Conservation (phyloP, 2,329 filamentous ascomycete species). For the Xylariaceae sp. region DNA sequence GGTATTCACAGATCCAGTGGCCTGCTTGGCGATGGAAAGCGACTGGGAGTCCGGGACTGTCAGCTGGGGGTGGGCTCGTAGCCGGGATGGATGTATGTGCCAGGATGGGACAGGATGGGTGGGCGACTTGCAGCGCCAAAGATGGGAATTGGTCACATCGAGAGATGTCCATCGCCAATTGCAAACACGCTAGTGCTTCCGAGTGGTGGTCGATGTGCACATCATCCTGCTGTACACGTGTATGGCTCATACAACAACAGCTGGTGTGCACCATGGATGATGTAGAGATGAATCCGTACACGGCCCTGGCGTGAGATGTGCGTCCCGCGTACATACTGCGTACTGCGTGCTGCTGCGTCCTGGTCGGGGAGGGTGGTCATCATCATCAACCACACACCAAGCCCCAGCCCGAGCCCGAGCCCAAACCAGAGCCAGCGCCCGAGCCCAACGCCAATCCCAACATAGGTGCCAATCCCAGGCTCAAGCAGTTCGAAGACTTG, state of each 20-base stretch:
- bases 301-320: too few species aligned
- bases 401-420: background rate
- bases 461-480: too few species aligned
- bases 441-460: too few species aligned
- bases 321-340: background rate
- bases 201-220: constrained; percentile 16
- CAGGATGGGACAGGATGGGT: constrained; percentile 2
- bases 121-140: constrained; percentile 11
- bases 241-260: constrained; percentile 7
- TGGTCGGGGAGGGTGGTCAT: background rate
- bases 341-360: background rate
- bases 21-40: constrained; percentile 15
- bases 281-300: too few species aligned
- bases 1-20: constrained; percentile 26
- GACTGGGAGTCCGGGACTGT: constrained; percentile 3
- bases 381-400: background rate
- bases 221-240: constrained; percentile 19
- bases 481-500: background rate
- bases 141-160: constrained; percentile 9
- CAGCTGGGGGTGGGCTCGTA: constrained; percentile 13
- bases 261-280: background rate
- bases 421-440: background rate
- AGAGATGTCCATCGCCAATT: constrained; percentile 8
- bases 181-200: constrained; percentile 19
- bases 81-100: background rate